Evolutionary conservation across 2,329 filamentous ascomycete genomes (phyloP).

Genomic region (Neopestalotiopsis sp.): DNA sequence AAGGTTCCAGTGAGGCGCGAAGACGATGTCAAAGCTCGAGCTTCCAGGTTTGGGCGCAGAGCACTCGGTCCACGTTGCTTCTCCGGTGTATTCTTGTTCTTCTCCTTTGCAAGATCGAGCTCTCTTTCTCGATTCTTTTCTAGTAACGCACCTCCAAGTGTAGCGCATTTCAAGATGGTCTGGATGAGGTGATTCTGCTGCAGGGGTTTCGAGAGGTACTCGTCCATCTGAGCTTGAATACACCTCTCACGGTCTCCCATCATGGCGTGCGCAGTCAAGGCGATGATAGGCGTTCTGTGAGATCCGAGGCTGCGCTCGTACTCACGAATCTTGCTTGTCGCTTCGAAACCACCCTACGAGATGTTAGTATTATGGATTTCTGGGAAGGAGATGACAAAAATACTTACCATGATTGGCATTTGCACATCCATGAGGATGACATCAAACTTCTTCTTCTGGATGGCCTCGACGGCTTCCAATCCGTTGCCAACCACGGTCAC

Average conservation of each 20-base stretch:
- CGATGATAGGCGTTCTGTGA: constrained; percentile 91
- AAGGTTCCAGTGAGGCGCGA: constrained; percentile 62
- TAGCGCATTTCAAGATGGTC: constrained; percentile 95
- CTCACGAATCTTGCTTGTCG: constrained; percentile 93
- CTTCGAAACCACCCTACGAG: constrained; percentile 88
- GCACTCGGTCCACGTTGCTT: constrained; percentile 40
- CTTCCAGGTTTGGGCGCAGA: constrained; percentile 43
- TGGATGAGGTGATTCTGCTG: constrained; percentile 98
- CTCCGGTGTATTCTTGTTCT: constrained; percentile 37
- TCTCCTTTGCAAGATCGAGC: constrained; percentile 54
- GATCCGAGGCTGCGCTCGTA: constrained; percentile 84
- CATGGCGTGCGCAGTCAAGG: constrained; percentile 97
- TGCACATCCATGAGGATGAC: constrained; percentile 99
- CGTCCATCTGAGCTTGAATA: constrained; percentile 98
- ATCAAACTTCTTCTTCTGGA: constrained; percentile 91
- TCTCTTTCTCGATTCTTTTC: constrained; percentile 74
- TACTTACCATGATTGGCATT: constrained; percentile 95
- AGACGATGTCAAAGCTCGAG: constrained; percentile 72
- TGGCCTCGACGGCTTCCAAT: constrained; percentile 88
- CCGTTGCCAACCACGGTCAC: constrained; percentile 96
- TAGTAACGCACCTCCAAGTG: constrained; percentile 81
- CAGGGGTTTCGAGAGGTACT: constrained; percentile 94
- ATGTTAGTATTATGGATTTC: neutral
- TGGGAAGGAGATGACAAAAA: constrained; percentile 15
- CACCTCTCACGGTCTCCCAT: constrained; percentile 97